Evolutionary conservation across 371 early-diverging fungal genomes (phyloP), one percentile per base, ranked within the genome.

Genomic region (Mortierella sp.): DNA sequence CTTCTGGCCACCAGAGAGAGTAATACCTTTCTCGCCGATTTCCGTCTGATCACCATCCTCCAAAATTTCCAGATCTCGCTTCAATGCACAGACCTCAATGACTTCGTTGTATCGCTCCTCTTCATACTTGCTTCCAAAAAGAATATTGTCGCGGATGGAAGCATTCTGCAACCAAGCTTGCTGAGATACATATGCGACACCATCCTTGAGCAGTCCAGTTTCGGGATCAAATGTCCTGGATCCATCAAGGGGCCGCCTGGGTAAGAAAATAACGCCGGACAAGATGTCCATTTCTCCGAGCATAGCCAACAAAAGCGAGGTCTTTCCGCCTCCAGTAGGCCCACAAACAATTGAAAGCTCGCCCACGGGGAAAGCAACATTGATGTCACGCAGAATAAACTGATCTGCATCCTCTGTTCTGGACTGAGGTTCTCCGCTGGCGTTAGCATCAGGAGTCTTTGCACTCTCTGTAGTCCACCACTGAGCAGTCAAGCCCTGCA

Each of bases 1-100:
- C 74, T 93, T 93, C 76, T 93, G 94, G 24, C 94, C 94, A 64
- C 94, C 94, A 16, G 91, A 91, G 11, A 94, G 84, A 3, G 93
- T 92, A 54, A 94, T 90, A 10, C 94, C 94, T 54, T 92, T 92
- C 83, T 97, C 97, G 22, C 98, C 98, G 74, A 97, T 93, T 86
- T 97, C 96, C 0, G 98, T 98, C 83, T 87, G 65, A 75, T 98
- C 98, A 40, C 97, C 97, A 62, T 92, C 92, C 32, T 91, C 89
- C 10, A 99, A 83, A 55, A 91, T 91, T 45, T 93, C 88, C 24
- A 98, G 84, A 81, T 98, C 98, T 8, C 92, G 84, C 62, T 86
- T 85, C 59, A 94, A 79, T 12, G 93, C 93, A 54, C 93, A 93
- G 32, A 85, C 85, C 8, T 84, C 78, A n/a, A 95, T 72, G 3